Conservation (phyloP, 805 yeast genomes). For the Starmerella apis region DNA sequence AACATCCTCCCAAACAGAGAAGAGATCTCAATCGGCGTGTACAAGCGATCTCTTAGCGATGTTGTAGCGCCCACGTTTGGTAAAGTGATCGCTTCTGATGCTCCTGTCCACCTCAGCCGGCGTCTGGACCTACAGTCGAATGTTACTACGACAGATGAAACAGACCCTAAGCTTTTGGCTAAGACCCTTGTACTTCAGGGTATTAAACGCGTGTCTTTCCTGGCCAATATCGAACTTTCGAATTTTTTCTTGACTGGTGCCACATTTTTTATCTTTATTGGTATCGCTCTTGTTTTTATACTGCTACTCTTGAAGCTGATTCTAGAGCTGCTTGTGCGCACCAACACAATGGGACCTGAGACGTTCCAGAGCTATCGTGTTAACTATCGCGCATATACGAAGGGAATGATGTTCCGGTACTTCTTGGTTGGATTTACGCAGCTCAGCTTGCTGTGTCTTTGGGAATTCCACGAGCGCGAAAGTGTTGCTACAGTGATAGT, state of each 20-base stretch:
- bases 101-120: neutral
- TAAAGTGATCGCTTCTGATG: neutral
- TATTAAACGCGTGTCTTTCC: constrained; percentile 78
- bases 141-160: constrained; percentile 40
- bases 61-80: neutral
- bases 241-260: constrained; percentile 78
- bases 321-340: constrained; percentile 52
- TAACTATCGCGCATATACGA: constrained; percentile 47
- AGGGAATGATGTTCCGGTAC: constrained; percentile 80
- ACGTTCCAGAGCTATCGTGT: constrained; percentile 67
- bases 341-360: constrained; percentile 48
- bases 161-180: constrained; percentile 44
- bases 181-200: constrained; percentile 80
- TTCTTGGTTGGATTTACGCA: constrained; percentile 82
- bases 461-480: constrained; percentile 80
- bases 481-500: constrained; percentile 74
- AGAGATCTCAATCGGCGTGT: constrained; percentile 73
- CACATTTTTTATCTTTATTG: constrained; percentile 67
- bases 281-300: constrained; percentile 49
- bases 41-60: constrained; percentile 29
- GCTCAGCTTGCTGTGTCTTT: constrained; percentile 63
- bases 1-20: constrained; percentile 56
- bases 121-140: constrained; percentile 13
- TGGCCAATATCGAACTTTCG: constrained; percentile 78
- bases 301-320: constrained; percentile 55